These are phyloP conservation scores for Yamadazyma ubonensis DNA, from an alignment of 805 yeast genomes.

Conservation along the genomic window DNA sequence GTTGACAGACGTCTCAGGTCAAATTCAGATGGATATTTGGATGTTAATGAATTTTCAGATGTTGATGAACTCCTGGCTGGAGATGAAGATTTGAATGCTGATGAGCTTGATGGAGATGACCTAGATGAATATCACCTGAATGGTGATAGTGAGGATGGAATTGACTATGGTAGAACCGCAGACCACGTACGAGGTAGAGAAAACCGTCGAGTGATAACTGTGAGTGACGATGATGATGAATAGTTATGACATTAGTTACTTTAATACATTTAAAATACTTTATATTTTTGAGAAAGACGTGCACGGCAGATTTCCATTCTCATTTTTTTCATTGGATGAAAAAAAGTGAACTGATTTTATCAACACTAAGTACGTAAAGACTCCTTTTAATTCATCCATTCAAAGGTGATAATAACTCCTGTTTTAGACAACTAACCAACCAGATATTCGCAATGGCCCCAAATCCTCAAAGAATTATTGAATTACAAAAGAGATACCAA, in stretches of 20 bases:
- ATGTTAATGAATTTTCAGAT: too few species aligned
- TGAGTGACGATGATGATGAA: slow-evolving; percentile 20
- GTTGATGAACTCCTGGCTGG: too few species aligned
- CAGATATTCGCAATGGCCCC: slow-evolving; percentile 24
- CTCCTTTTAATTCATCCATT: neutral
- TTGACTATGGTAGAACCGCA: slow-evolving; percentile 11
- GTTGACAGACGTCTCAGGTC: too few species aligned
- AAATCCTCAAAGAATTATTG: slow-evolving; percentile 48
- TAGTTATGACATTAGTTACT: too few species aligned
- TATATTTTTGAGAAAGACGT: neutral
- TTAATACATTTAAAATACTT: too few species aligned
- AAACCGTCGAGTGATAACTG: slow-evolving; percentile 18
- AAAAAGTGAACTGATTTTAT: slow-evolving; percentile 20
- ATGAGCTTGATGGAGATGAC: too few species aligned
- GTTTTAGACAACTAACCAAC: neutral
- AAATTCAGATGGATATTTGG: too few species aligned
- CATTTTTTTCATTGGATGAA: slow-evolving; percentile 13
- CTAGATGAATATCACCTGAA: neutral
- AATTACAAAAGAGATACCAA: slow-evolving; percentile 46
- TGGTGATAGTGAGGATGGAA: slow-evolving; percentile 1
- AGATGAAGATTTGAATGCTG: too few species aligned
- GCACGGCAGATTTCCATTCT: slow-evolving; percentile 5
- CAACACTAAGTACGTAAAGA: slow-evolving; percentile 6
- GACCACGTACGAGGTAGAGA: slow-evolving; percentile 7
- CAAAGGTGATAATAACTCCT: neutral